phyloP scores from a whole-genome alignment of 108 stramenopile species.

The Pseudonitzschia multistriata region DNA sequence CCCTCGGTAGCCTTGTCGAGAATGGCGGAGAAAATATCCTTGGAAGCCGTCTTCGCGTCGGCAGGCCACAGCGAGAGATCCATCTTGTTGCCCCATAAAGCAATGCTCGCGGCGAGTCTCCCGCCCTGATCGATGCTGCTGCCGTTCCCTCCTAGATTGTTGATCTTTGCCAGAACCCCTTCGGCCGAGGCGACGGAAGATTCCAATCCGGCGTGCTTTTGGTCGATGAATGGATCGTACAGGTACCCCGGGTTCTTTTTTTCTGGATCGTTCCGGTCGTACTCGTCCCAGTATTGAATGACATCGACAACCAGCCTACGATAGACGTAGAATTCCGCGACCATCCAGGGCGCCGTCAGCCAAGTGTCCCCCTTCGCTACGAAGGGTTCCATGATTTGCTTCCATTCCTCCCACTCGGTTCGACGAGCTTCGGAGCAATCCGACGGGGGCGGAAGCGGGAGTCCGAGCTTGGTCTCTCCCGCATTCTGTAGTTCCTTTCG shows the following conservation, averaged over 20 bases:
- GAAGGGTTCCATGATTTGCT: conserved; percentile 68
- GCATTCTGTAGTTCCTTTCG: conserved; percentile 71
- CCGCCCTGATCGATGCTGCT: conserved; percentile 41
- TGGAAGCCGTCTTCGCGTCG: conserved; percentile 49
- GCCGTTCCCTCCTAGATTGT: conserved; percentile 32
- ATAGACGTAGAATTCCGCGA: conserved; percentile 95
- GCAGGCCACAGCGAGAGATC: conserved; percentile 96
- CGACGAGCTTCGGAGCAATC: conserved; percentile 40
- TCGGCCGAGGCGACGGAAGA: conserved; percentile 70
- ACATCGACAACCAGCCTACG: conserved; percentile 74
- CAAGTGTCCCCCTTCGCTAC: conserved; percentile 72
- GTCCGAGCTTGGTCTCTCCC: conserved; percentile 43
- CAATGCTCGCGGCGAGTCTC: conserved; percentile 59
- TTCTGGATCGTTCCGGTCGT: neutral
- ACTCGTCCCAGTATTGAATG: conserved; percentile 75
- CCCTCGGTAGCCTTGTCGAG: conserved; percentile 75
- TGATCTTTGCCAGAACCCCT: conserved; percentile 62
- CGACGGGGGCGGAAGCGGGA: conserved; percentile 55
- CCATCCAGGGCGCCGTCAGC: conserved; percentile 94
- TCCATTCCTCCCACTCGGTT: conserved; percentile 71
- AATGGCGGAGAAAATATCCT: conserved; percentile 76
- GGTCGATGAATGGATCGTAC: conserved; percentile 87
- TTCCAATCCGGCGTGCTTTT: conserved; percentile 76
- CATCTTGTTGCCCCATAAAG: conserved; percentile 97
- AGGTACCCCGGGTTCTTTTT: conserved; percentile 49